Percentiles rank a stretch among this genome's conserved stretches.
Evolutionary conservation across 1,284 basidiomycete genomes (phyloP).

Genomic region (Pascua sp.): DNA sequence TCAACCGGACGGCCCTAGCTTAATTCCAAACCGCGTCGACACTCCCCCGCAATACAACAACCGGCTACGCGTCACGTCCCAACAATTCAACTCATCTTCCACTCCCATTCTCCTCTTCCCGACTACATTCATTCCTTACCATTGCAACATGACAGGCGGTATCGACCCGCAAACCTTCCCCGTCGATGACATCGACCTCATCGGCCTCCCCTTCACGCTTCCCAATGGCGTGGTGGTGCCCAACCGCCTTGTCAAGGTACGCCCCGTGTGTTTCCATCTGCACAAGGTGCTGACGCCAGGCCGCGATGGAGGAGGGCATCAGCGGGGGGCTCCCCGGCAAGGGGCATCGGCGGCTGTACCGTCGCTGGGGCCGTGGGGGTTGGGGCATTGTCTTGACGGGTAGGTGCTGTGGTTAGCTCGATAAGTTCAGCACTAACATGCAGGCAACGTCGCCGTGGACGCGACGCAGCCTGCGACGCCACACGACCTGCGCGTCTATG

Average conservation of each 20-base stretch:
- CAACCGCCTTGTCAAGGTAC: constrained; percentile 56
- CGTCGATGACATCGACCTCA: constrained; percentile 26
- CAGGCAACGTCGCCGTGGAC: constrained; percentile 77
- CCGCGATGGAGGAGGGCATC: constrained; percentile 79
- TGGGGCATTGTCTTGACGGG: constrained; percentile 90
- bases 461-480: constrained; percentile 70
- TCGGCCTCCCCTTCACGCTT: constrained; percentile 54
- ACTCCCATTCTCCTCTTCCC: not conserved
- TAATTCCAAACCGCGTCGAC: not conserved
- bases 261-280: constrained; percentile 8
- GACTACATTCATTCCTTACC: not conserved
- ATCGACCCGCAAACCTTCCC: constrained; percentile 3
- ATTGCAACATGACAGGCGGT: not conserved
- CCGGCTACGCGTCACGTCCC: too few relatives aligned
- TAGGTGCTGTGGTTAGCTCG: constrained; percentile 19
- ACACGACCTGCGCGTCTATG: constrained; percentile 69
- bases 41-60: too few relatives aligned
- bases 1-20: too few relatives aligned
- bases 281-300: constrained; percentile 51
- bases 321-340: constrained; percentile 69
- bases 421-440: not conserved
- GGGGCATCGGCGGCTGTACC: constrained; percentile 66
- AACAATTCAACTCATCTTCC: not conserved
- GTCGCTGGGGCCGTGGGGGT: constrained; percentile 67
- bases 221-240: constrained; percentile 56